phyloP scores from a whole-genome alignment of 257 asterid species.

The Gardenia jasminoides region DNA sequence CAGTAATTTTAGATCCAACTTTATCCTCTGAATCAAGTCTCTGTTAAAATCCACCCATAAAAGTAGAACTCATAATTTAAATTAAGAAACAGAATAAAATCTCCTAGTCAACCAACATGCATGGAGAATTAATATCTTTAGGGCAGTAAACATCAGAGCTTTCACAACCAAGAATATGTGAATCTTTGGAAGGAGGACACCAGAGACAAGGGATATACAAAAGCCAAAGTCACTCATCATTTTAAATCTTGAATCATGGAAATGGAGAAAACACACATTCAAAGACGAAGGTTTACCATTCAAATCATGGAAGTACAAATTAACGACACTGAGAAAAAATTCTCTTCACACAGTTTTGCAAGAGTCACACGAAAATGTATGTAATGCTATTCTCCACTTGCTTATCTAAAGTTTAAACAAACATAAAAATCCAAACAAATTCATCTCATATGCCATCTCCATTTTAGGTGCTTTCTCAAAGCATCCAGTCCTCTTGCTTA shows the following conservation, averaged over 20 bases:
- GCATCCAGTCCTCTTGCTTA: too few relatives aligned
- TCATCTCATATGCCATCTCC: not conserved
- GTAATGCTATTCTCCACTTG: not conserved
- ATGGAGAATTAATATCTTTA: not conserved
- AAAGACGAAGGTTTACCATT: not conserved
- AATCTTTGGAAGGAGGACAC: not conserved
- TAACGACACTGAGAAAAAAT: not conserved
- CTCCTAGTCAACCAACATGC: not conserved
- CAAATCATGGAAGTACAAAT: not conserved
- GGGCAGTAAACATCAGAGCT: not conserved
- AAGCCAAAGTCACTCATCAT: not conserved
- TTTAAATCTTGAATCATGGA: too few relatives aligned
- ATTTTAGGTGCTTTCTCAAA: not conserved
- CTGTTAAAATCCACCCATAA: slow-evolving; percentile 30
- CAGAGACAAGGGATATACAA: not conserved
- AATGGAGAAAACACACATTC: too few relatives aligned
- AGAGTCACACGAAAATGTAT: not conserved
- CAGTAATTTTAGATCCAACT: slow-evolving; percentile 25
- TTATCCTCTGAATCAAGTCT: slow-evolving; percentile 34
- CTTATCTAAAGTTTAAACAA: not conserved
- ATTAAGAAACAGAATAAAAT: not conserved
- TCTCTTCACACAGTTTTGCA: not conserved
- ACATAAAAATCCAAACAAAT: not conserved
- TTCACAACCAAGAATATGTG: not conserved
- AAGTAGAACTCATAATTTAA: slow-evolving; percentile 8